Evolutionary conservation across 2,329 filamentous ascomycete species (phyloP), one percentile per base, ranked within the genome.

Genomic region (Monilinia aucupariae): DNA sequence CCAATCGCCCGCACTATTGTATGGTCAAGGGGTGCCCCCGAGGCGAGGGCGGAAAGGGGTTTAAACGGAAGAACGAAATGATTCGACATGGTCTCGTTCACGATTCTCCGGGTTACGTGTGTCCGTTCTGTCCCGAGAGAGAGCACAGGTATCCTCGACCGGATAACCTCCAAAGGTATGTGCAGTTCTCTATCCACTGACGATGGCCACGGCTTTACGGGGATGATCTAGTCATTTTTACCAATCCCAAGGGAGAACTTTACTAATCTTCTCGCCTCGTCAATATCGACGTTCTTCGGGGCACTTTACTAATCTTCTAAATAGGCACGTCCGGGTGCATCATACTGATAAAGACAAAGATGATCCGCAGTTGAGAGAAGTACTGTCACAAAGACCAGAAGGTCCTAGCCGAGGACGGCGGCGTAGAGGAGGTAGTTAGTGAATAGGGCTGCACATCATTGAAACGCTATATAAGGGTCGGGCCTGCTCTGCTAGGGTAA

Each of bases 121-220:
- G 94, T 75, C 94, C 94, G 0, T 97, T 97, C 73, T 99, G 94
- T 75, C 90, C 91, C 1, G 92, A 96, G 71, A 83, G 92, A 68
- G 92, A 97, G 74, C 93, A 97, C 75, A 92, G 89, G 73, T 97
- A 97, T 74, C 94, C 94, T 6, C 82, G 94, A 69, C 94, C 94
- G 41, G 94, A 99, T 75, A 97, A 97, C 79, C 78, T 99, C 62
- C 93, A 97, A 79, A 86, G 93, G 91, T 96, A 80, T 68, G 82
- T 67, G 62, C 25, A 25, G 37, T 25, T 30, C 27, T 39, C 37
- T 39, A 32, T 20, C 45, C n/a, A n/a, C n/a, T 27, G 22, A 6
- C 3, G 17, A 48, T 25, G 22, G 45, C 22, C 22, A 48, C 13
- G 22, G 10, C 22, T 27, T 48, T 22, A 13, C 10, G 41, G 41